These are phyloP conservation scores for Solanum chmielewskii DNA, from an alignment of 257 asterid species.

Conservation along the genomic window DNA sequence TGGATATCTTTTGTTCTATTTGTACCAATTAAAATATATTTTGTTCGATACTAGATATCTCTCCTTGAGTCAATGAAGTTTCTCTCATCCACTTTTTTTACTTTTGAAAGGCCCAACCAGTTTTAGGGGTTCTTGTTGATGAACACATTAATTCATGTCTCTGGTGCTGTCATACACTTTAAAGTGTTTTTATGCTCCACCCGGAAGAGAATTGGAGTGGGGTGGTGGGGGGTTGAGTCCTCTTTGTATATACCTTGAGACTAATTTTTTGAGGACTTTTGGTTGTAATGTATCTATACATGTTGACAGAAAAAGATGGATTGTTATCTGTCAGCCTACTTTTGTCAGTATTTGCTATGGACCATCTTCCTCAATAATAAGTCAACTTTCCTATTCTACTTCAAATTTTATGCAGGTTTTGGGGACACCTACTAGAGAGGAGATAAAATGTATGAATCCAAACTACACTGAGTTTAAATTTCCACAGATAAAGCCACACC, in stretches of 20 bases:
- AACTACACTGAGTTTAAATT: slow-evolving; percentile 87
- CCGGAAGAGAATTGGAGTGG: neutral
- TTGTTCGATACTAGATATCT: neutral
- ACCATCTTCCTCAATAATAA: neutral
- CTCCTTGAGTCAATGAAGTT: neutral
- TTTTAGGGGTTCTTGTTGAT: neutral
- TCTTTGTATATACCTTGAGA: neutral
- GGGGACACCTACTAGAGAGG: slow-evolving; percentile 98
- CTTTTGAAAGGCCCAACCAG: neutral
- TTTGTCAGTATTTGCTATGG: neutral
- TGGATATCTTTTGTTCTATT: neutral
- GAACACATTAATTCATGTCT: neutral
- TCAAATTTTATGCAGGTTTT: slow-evolving; percentile 50
- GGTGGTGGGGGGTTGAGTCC: neutral
- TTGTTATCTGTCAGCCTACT: neutral
- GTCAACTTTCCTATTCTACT: neutral
- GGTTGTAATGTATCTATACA: neutral
- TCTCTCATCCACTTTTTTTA: neutral
- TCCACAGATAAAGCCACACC: slow-evolving; percentile 97
- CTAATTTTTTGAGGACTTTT: neutral
- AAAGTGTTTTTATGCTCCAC: neutral
- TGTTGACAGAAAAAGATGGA: neutral
- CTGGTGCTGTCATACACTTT: neutral
- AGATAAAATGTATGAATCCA: slow-evolving; percentile 96
- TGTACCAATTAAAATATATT: neutral